Evolutionary conservation across 2,329 filamentous ascomycete genomes (phyloP).

Genomic region (Passalora sequoiae): DNA sequence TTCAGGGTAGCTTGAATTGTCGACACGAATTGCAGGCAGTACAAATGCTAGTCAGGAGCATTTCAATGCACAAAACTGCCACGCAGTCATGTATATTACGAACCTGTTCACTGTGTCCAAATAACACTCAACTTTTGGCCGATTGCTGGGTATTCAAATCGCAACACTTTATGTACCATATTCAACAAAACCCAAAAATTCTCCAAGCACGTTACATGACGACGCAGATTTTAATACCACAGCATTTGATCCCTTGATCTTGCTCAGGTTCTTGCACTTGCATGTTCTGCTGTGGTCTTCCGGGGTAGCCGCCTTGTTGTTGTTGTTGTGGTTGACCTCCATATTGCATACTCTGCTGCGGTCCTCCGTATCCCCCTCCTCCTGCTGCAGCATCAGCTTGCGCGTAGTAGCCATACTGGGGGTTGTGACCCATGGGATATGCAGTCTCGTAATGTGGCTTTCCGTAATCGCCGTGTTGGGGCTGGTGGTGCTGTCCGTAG

Average conservation of each 20-base stretch:
- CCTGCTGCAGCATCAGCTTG: no score
- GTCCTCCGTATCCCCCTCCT: conserved; percentile 32
- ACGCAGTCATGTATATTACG: no score
- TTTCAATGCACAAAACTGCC: no score
- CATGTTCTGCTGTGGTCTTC: conserved; percentile 45
- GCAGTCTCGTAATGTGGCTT: conserved; percentile 38
- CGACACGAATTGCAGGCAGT: no score
- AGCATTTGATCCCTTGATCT: conserved; percentile 30
- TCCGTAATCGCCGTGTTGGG: conserved; percentile 36
- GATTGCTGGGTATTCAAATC: conserved; percentile 1
- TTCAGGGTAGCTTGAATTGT: no score
- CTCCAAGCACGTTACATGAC: conserved; percentile 28
- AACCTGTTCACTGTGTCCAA: no score
- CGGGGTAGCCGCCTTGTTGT: conserved; percentile 29
- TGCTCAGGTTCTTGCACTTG: conserved; percentile 25
- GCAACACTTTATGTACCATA: no score
- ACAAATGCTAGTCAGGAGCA: no score
- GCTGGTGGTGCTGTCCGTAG: conserved; percentile 40
- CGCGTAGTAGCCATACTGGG: conserved; percentile 36
- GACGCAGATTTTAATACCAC: conserved; percentile 33
- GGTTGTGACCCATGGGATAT: conserved; percentile 33
- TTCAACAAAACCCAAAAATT: not conserved
- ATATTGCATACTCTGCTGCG: conserved; percentile 43
- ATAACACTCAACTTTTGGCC: no score
- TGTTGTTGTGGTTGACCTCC: conserved; percentile 21